Base-by-base conservation (phyloP, 768 basidiomycete genomes). In the Porpolomopsis calyptriformis region DNA sequence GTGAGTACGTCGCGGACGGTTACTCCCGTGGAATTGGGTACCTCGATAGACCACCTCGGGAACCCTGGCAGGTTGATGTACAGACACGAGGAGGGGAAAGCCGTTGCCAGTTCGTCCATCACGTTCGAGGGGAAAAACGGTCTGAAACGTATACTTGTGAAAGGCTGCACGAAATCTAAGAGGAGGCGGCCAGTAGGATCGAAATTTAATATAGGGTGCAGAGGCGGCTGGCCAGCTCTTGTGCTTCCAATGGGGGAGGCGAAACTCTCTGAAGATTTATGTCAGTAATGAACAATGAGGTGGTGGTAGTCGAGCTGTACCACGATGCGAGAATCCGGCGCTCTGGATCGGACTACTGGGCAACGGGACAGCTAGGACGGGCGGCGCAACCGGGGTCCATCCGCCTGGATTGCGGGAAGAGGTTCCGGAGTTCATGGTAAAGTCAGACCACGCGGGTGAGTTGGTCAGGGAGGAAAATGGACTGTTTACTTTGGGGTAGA, bases 141-240 rank as follows among this genome's bases (percentile, higher is more conserved):
- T 23, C 48, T 45, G 50, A 52, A 46, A 27, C 45, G 52, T 39
- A 51, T 49, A 25, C 40, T 38, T 10, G 41, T 43, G 27, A 45
- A 42, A 41, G 52, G 50, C 6, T 47, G 37, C 23, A 36, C 37
- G 41, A 55, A 29, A 49, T 55, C 51, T 36, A 51, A 55, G 23
- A 31, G 45, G 31, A 55, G 25, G 35, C 51, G 48, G 43, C 55
- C 55, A 10, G 43, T 31, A 18, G 43, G 52, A 39, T 55, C 53
- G 40, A 49, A 53, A 33, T 45, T 43, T 20, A 55, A 43, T 38
- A 53, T 41, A 37, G 50, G 48, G 44, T 55, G 49, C 34, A 53
- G 40, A 10, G 51, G 12, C 39, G 49, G 31, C 4, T 27, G 6
- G 22, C 27, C 16, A 43, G 11, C 2, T n/a, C 24, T 9, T 20